Percentiles rank a stretch among this genome's conserved stretches.
phyloP scores from a whole-genome alignment of 1,284 basidiomycete genomes.

The Leccinum variabile region DNA sequence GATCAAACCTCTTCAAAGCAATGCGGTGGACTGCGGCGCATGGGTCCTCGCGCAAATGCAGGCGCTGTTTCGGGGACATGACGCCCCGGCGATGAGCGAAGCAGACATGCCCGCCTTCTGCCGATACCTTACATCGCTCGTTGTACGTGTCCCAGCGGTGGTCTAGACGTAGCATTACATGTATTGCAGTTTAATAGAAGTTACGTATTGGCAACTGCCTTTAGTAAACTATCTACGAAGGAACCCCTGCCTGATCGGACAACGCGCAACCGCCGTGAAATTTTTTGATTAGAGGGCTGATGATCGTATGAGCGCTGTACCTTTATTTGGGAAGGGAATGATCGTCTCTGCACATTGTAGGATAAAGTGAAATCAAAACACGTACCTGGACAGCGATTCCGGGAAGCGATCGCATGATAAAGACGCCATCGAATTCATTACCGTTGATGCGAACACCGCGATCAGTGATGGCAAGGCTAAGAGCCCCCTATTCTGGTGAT shows the following conservation, averaged over 20 bases:
- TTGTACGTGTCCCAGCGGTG: neutral
- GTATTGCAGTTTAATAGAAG: neutral
- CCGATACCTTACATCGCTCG: neutral
- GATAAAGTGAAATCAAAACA: too few species aligned
- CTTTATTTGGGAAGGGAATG: too few species aligned
- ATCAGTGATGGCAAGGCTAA: too few species aligned
- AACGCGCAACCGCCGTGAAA: too few species aligned
- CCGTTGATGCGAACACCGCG: too few species aligned
- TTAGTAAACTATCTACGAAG: neutral
- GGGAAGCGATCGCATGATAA: too few species aligned
- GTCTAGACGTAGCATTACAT: neutral
- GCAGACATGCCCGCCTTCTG: neutral
- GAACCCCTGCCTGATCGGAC: neutral
- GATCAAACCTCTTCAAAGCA: neutral
- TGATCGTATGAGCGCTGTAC: too few species aligned
- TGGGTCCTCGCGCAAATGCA: neutral
- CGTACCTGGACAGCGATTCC: too few species aligned
- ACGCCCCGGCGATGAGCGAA: neutral
- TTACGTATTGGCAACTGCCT: neutral
- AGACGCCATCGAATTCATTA: too few species aligned
- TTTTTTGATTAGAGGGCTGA: too few species aligned
- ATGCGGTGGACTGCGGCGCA: neutral
- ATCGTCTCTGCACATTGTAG: too few species aligned
- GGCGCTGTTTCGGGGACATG: neutral
- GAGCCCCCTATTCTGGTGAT: too few species aligned